phyloP scores from a whole-genome alignment of 164 flowering plant species.

The Liriodendron chinense region DNA sequence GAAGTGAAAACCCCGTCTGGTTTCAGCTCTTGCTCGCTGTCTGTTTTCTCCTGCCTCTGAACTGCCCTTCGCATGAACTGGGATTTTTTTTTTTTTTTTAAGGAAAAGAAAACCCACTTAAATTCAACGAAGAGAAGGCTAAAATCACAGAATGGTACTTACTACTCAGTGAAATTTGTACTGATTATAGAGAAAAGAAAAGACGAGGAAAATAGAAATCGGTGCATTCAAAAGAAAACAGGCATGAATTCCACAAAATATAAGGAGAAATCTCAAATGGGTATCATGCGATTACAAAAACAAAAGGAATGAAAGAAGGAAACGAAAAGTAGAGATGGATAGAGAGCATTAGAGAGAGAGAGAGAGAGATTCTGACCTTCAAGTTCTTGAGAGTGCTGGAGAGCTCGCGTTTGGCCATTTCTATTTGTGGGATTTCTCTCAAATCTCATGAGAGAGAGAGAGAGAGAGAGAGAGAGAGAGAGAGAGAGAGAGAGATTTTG shows the following conservation, averaged over 20 bases:
- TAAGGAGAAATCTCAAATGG: neutral
- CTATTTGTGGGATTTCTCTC: neutral
- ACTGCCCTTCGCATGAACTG: slow-evolving; percentile 89
- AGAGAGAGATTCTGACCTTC: slow-evolving; percentile 44
- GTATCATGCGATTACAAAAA: neutral
- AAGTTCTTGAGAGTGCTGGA: slow-evolving; percentile 69
- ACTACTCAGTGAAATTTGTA: neutral
- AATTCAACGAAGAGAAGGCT: slow-evolving; percentile 13
- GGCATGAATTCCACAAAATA: no score
- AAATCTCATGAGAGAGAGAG: neutral
- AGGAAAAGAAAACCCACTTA: slow-evolving; percentile 7
- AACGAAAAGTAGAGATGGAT: neutral
- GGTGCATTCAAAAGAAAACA: no score
- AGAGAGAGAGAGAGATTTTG: neutral
- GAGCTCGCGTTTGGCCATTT: slow-evolving; percentile 78
- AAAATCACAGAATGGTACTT: neutral
- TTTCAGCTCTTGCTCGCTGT: slow-evolving; percentile 57
- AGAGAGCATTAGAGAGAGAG: neutral
- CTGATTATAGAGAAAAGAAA: neutral
- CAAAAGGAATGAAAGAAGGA: neutral
- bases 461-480: neutral
- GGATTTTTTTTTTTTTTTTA: no score
- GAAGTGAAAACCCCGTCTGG: slow-evolving; percentile 39
- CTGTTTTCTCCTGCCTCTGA: slow-evolving; percentile 52
- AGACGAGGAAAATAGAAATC: no score